Base-by-base conservation (phyloP, 2,329 filamentous ascomycete species). In the Calonectria crousiana region DNA sequence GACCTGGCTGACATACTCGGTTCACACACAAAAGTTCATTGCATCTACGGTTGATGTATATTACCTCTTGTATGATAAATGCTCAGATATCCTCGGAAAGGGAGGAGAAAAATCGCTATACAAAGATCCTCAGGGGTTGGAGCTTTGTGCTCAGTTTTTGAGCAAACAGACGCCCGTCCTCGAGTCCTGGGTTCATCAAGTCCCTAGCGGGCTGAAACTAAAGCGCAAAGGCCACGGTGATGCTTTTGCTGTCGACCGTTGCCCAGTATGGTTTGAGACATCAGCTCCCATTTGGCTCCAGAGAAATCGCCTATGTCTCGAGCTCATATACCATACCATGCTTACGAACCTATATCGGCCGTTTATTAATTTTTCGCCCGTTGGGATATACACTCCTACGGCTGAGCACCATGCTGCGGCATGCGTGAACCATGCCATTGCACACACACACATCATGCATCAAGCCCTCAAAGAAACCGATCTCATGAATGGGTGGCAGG, bases 201-300 rank as follows among this genome's bases (percentile, higher is more conserved):
- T 89, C 1, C 87, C 87, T 3, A 67, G 77, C 0, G 78, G 78
- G 3, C 74, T 88, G 44, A 86, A 84, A 69, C 82, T 80, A 5
- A 79, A 78, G 36, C 83, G 86, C 14, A 78, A 82, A 32, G 76
- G 79, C 11, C 74, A 75, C 14, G 82, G 73, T 4, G 18, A 81
- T 6, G 78, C 84, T 2, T 82, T 86, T 66, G 85, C 85, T 11
- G 83, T 81, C 0, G 82, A 87, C 51, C 74, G 77, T 18, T 81
- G 84, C 6, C 52, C 75, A 14, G 60, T 79, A 9, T 38, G 75
- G 6, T 75, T 80, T 38, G 74, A 77, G 23, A 67, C 72, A 10
- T 84, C 83, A 47, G 82, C 84, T 1, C 85, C 86, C 0, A 71
- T 81, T 0, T 87, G 86, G 86, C 80, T 87, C 1, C 84, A 87